These are phyloP conservation scores for Puya raimondii DNA, from an alignment of 176 grass and related monocot species.

Conservation along the genomic window DNA sequence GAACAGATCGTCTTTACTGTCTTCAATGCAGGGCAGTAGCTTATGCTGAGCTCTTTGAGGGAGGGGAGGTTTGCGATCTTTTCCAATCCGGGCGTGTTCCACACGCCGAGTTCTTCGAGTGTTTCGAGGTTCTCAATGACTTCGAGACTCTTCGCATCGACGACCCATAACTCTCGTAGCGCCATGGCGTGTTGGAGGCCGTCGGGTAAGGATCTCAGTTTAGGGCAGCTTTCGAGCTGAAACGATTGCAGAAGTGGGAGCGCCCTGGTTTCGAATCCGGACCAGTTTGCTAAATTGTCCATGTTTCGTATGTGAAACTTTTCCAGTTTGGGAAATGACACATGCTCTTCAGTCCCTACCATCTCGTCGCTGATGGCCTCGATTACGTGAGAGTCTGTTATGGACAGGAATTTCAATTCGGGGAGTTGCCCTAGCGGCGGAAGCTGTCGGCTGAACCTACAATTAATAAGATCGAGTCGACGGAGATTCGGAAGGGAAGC, in stretches of 20 bases:
- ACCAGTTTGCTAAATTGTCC: conserved; percentile 45
- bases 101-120: conserved; percentile 45
- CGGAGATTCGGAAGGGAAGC: conserved; percentile 43
- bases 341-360: conserved; percentile 30
- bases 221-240: conserved; percentile 60
- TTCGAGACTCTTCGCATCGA: conserved; percentile 46
- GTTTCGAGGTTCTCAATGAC: conserved; percentile 34
- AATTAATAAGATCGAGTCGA: conserved; percentile 32
- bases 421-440: conserved; percentile 51
- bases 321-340: conserved; percentile 58
- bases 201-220: conserved; percentile 40
- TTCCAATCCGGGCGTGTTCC: conserved; percentile 47
- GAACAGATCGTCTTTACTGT: conserved; percentile 28
- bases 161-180: conserved; percentile 37
- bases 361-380: conserved; percentile 37
- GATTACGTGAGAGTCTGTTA: conserved; percentile 36
- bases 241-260: conserved; percentile 50
- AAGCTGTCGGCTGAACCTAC: conserved; percentile 37
- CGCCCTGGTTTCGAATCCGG: conserved; percentile 24
- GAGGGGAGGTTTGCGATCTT: conserved; percentile 45
- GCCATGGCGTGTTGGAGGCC: conserved; percentile 33
- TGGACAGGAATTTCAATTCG: conserved; percentile 42
- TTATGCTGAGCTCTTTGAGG: conserved; percentile 56
- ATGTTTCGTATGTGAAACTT: conserved; percentile 49
- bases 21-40: conserved; percentile 36